Percentiles rank a stretch among this genome's conserved stretches.
Conservation (phyloP, 1,284 basidiomycete genomes). For the Boletus sp. region DNA sequence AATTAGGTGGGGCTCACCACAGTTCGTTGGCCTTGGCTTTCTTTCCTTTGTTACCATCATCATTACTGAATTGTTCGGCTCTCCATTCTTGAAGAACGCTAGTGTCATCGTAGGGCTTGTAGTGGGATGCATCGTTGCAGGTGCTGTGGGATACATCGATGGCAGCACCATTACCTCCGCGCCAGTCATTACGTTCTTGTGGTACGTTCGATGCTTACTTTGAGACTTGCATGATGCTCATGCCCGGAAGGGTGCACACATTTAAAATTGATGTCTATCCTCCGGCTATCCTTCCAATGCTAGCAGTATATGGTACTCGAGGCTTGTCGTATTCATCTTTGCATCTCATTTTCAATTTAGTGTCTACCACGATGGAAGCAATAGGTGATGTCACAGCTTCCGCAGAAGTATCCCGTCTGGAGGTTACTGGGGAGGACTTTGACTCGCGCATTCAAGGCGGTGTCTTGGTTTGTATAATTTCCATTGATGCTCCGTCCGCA, state of each 20-base stretch:
- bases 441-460: slow-evolving; percentile 86
- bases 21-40: slow-evolving; percentile 88
- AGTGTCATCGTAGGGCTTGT: slow-evolving; percentile 75
- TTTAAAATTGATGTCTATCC: slow-evolving; percentile 83
- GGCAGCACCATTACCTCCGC: slow-evolving; percentile 62
- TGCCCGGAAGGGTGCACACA: slow-evolving; percentile 61
- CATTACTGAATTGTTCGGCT: slow-evolving; percentile 77
- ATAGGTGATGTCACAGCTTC: slow-evolving; percentile 89
- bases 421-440: slow-evolving; percentile 72
- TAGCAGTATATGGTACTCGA: slow-evolving; percentile 82
- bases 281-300: slow-evolving; percentile 81
- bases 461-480: slow-evolving; percentile 57
- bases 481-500: background rate
- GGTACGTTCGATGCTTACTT: slow-evolving; percentile 40
- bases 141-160: slow-evolving; percentile 75
- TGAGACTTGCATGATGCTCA: slow-evolving; percentile 3
- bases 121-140: slow-evolving; percentile 80
- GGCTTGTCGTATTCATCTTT: too few relatives aligned
- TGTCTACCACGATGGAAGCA: slow-evolving; percentile 80
- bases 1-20: slow-evolving; percentile 72
- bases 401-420: slow-evolving; percentile 76
- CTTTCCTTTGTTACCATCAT: slow-evolving; percentile 80
- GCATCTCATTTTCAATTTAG: slow-evolving; percentile 37
- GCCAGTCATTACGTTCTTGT: slow-evolving; percentile 80
- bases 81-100: slow-evolving; percentile 81